Evolutionary conservation across 345 rosid genomes (phyloP), one percentile per base, ranked within the genome.

Genomic region (Nephelium lappaceum): DNA sequence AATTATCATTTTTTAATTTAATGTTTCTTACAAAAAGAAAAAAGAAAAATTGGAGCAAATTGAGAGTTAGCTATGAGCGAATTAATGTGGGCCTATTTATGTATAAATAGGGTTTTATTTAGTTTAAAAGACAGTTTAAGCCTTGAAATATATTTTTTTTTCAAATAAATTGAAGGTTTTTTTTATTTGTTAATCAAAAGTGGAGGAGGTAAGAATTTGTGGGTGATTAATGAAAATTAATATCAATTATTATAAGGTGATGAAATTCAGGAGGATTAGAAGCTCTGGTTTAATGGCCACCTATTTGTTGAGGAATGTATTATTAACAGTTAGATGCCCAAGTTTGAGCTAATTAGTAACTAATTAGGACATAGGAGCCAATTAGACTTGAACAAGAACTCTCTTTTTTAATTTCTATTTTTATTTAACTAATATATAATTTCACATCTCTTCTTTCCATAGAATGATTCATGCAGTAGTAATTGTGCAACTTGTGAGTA

Each of bases 1-100:
- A 78, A 77, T 71, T 62, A 69, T 81, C 45, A 72, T 76, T 80
- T 71, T 18, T n/a, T 25, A n/a, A 49, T 60, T 79, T 31, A 31
- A 31, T 31, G 36, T 31, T 31, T 31, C 1, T 31, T 31, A 31
- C 3, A 2, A 31, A 31, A 31, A 31, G 3, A 31, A 31, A 31
- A 31, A 31, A 27, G 12, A 66, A 72, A 42, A 24, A 18, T 14
- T 70, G 42, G 6, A 53, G 49, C 70, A 68, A 74, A 72, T 73
- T 79, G 62, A 75, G 81, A 69, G 55, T 58, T 36, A 7, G 18
- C 51, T 15, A 19, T 5, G 42, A 21, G 31, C n/a, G 72, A 39
- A 67, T 49, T 31, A n/a, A n/a, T n/a, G n/a, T 49, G 43, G 24
- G 73, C 21, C 24, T 15, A 69, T 42, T n/a, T 69, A n/a, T 8